Conservation (phyloP, 2,329 filamentous ascomycete genomes). For the Helotiales sp. region DNA sequence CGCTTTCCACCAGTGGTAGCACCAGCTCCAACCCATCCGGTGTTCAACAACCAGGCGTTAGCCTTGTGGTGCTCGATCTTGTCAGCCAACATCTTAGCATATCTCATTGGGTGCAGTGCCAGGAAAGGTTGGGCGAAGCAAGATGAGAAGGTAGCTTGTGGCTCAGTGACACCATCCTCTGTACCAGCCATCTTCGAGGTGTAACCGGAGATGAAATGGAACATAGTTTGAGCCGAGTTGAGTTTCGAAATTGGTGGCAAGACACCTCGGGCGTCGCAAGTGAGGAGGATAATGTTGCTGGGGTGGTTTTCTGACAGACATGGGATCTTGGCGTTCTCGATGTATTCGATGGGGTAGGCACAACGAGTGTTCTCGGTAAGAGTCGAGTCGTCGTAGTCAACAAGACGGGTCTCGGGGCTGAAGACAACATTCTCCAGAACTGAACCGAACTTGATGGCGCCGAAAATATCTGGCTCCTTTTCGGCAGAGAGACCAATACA, state of each 20-base stretch:
- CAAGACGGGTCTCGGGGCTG: conserved; percentile 83
- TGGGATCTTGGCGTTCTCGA: conserved; percentile 97
- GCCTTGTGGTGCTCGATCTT: conserved; percentile 96
- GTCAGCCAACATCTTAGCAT: conserved; percentile 96
- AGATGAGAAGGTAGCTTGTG: conserved; percentile 97
- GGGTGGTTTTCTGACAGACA: conserved; percentile 88
- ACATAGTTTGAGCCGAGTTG: conserved; percentile 94
- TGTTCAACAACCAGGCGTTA: conserved; percentile 98
- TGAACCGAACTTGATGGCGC: conserved; percentile 94
- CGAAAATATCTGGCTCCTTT: conserved; percentile 98
- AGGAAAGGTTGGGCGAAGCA: conserved; percentile 99
- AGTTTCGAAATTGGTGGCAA: conserved; percentile 98
- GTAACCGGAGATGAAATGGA: conserved; percentile 99
- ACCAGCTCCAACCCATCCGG: conserved; percentile 93
- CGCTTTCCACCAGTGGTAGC: conserved; percentile 92
- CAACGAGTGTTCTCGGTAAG: conserved; percentile 98
- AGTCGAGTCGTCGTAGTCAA: conserved; percentile 94
- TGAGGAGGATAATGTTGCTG: conserved; percentile 96
- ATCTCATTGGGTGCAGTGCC: conserved; percentile 98
- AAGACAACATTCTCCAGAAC: conserved; percentile 99
- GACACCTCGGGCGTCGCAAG: conserved; percentile 96
- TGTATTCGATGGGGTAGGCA: conserved; percentile 99
- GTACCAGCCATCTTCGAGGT: conserved; percentile 99
- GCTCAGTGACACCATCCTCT: conserved; percentile 95
- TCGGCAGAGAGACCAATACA: conserved; percentile 95